phyloP scores from a whole-genome alignment of 2,329 filamentous ascomycete species.

The Pleochaeta shiraiana region DNA sequence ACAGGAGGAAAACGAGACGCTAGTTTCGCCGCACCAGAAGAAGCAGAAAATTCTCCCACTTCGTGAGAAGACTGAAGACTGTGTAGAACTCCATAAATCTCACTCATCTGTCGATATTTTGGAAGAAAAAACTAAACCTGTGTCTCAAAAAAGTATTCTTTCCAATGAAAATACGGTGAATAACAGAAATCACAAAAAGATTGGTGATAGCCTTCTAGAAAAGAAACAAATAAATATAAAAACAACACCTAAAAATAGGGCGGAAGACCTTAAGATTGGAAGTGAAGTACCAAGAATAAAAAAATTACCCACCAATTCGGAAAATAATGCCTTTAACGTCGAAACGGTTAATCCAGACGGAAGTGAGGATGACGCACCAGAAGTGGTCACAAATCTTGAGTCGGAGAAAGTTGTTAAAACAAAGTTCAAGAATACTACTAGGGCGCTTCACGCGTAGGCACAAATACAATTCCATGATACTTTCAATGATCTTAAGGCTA shows the following conservation, averaged over 20 bases:
- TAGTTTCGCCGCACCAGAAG: constrained; percentile 9
- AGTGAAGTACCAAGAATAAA: background rate
- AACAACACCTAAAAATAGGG: background rate
- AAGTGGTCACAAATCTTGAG: constrained; percentile 13
- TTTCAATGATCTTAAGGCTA: background rate
- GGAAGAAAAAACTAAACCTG: constrained; percentile 4
- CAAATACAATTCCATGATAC: background rate
- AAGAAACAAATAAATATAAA: background rate
- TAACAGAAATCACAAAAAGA: too few relatives aligned
- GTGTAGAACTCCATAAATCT: constrained; percentile 6
- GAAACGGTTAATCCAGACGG: constrained; percentile 7
- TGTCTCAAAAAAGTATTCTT: background rate
- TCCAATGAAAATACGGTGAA: background rate
- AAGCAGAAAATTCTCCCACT: constrained; percentile 12
- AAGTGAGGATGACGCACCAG: constrained; percentile 18
- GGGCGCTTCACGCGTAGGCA: too few relatives aligned
- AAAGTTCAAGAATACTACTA: constrained; percentile 13
- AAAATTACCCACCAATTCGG: background rate
- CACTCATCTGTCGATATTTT: constrained; percentile 13
- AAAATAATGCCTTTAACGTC: background rate
- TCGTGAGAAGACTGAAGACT: constrained; percentile 9
- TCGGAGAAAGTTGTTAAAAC: constrained; percentile 10
- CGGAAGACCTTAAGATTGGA: constrained; percentile 10
- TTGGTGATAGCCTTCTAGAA: too few relatives aligned
- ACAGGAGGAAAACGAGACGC: constrained; percentile 6